A percentile compares a stretch with the other conserved stretches of the same genome.
Evolutionary conservation across 1,284 basidiomycete genomes (phyloP).

Genomic region (Apiotrichum gracile): DNA sequence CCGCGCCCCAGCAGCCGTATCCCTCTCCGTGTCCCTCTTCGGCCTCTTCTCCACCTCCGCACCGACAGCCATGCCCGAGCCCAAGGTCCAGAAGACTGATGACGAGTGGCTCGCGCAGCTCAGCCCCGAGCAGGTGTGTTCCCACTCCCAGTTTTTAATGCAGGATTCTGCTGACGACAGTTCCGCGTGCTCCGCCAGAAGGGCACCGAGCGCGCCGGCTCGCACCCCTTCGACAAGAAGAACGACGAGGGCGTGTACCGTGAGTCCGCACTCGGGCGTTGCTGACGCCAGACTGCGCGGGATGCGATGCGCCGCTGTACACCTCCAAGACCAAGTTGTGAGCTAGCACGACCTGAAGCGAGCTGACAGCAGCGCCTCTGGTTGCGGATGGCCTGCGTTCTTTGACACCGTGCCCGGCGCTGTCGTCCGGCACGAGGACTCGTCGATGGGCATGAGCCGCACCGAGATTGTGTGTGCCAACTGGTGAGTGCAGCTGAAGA

Average conservation of each 20-base stretch:
- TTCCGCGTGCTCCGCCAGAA: slow-evolving; percentile 80
- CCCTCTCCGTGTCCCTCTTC: slow-evolving; percentile 3
- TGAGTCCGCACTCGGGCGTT: slow-evolving; percentile 16
- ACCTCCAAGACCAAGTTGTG: slow-evolving; percentile 81
- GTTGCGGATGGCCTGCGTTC: slow-evolving; percentile 97
- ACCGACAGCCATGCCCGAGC: slow-evolving; percentile 3
- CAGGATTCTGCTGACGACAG: slow-evolving; percentile 46
- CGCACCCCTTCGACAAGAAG: slow-evolving; percentile 69
- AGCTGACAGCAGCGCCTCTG: slow-evolving; percentile 56
- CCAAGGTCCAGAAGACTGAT: slow-evolving; percentile 58
- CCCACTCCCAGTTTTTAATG: neutral
- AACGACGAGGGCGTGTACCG: slow-evolving; percentile 59
- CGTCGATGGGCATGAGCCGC: slow-evolving; percentile 47
- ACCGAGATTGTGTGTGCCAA: slow-evolving; percentile 47
- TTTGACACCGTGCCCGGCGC: slow-evolving; percentile 91
- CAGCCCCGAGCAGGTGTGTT: slow-evolving; percentile 68
- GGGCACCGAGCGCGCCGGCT: slow-evolving; percentile 74
- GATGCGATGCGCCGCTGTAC: slow-evolving; percentile 58
- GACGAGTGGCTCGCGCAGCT: slow-evolving; percentile 81
- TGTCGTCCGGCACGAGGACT: slow-evolving; percentile 55
- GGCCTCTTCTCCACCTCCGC: slow-evolving; percentile 23
- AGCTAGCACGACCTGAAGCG: slow-evolving; percentile 5
- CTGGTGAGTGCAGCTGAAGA: slow-evolving; percentile 37
- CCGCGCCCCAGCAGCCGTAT: neutral
- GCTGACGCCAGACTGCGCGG: slow-evolving; percentile 36